phyloP scores from a whole-genome alignment of 139 green algal genomes.

The Chlorella sp. region DNA sequence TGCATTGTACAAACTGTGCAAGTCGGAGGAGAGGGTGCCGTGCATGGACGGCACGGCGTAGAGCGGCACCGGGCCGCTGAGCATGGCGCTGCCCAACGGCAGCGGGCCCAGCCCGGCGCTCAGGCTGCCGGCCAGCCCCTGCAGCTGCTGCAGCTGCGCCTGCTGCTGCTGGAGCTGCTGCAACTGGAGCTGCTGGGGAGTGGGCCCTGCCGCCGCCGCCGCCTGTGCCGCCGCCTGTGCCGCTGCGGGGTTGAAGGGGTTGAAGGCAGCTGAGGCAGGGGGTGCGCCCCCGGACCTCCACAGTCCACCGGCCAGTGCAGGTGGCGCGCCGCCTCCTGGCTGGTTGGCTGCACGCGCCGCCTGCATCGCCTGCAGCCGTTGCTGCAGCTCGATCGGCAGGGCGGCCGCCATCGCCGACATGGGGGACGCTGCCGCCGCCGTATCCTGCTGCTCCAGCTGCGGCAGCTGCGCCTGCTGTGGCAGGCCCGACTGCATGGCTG shows the following conservation, averaged over 20 bases:
- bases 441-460: neutral
- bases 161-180: neutral
- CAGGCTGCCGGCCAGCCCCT: neutral
- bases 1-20: slow-evolving; percentile 1
- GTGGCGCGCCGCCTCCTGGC: neutral
- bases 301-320: no score
- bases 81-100: no score
- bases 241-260: neutral
- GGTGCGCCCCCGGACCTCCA: no score
- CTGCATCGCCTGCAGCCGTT: no score
- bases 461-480: neutral
- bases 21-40: neutral
- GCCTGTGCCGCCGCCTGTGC: neutral
- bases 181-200: neutral
- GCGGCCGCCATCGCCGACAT: no score
- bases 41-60: no score
- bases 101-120: neutral
- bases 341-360: neutral
- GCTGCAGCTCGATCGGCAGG: no score
- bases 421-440: no score
- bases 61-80: no score
- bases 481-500: neutral
- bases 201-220: neutral
- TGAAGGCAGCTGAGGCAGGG: no score
- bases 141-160: neutral